phyloP scores from a whole-genome alignment of 257 asterid genomes.

The Henckelia pumila region DNA sequence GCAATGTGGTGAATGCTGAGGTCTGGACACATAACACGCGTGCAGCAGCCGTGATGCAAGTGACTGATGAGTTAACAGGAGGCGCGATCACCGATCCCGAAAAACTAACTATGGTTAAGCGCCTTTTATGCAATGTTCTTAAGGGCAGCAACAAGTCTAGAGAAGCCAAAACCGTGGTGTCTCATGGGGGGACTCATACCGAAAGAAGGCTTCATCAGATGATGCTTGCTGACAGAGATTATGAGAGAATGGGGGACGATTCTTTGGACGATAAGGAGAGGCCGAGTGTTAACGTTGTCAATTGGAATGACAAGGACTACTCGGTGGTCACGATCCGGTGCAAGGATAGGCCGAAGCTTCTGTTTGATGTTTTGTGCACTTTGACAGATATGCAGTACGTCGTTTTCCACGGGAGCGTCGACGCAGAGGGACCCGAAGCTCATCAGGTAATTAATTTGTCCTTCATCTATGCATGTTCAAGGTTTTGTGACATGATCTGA shows the following conservation, averaged over 20 bases:
- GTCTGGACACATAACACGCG: slow-evolving; percentile 99
- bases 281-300: slow-evolving; percentile 79
- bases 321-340: slow-evolving; percentile 82
- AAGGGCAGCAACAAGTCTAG: slow-evolving; percentile 74
- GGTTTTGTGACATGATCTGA: slow-evolving; percentile 18
- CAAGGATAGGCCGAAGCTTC: slow-evolving; percentile 92
- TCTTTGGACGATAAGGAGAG: slow-evolving; percentile 49
- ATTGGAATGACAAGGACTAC: slow-evolving; percentile 91
- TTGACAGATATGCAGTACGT: slow-evolving; percentile 95
- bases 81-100: slow-evolving; percentile 66
- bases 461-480: neutral
- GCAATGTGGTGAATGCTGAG: slow-evolving; percentile 90
- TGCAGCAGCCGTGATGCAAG: slow-evolving; percentile 96
- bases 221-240: slow-evolving; percentile 96
- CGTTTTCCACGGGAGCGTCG: slow-evolving; percentile 89
- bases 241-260: slow-evolving; percentile 52
- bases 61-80: slow-evolving; percentile 67
- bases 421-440: slow-evolving; percentile 81
- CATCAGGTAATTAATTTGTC: slow-evolving; percentile 53
- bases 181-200: slow-evolving; percentile 64
- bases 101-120: slow-evolving; percentile 55
- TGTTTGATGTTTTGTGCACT: slow-evolving; percentile 84
- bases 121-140: slow-evolving; percentile 71
- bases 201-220: slow-evolving; percentile 95
- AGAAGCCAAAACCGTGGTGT: slow-evolving; percentile 78